These are phyloP conservation scores for Dothideomycetes sp. DNA, from an alignment of 2,329 filamentous ascomycete species.

Conservation along the genomic window DNA sequence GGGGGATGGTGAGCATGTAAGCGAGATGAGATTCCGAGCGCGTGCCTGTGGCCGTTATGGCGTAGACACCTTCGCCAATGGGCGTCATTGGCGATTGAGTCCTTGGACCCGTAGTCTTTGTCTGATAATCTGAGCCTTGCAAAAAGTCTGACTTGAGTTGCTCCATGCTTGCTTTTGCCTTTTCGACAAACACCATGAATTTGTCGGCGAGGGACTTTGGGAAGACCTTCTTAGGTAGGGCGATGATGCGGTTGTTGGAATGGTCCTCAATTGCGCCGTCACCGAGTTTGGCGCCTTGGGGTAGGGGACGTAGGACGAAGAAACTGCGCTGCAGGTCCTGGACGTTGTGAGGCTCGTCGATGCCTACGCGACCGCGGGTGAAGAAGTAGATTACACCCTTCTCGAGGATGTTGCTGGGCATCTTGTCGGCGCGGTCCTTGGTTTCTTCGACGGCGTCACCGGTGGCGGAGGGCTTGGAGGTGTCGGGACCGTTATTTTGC, in stretches of 20 bases:
- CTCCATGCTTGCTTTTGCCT: conserved; percentile 54
- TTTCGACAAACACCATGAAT: conserved; percentile 79
- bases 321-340: conserved; percentile 69
- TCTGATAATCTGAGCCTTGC: conserved; percentile 57
- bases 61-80: conserved; percentile 79
- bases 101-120: conserved; percentile 63
- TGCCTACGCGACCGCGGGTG: conserved; percentile 65
- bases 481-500: not conserved
- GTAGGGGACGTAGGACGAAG: conserved; percentile 68
- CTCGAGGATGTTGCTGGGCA: conserved; percentile 61
- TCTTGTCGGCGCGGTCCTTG: conserved; percentile 40
- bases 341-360: conserved; percentile 59
- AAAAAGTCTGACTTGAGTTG: conserved; percentile 68
- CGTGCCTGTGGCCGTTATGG: conserved; percentile 61
- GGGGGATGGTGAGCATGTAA: conserved; percentile 69
- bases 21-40: conserved; percentile 55
- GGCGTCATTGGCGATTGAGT: conserved; percentile 61
- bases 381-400: conserved; percentile 92
- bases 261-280: conserved; percentile 48
- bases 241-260: conserved; percentile 60
- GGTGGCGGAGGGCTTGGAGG: not conserved
- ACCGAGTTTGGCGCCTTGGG: conserved; percentile 56
- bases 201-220: conserved; percentile 59
- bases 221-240: conserved; percentile 75
- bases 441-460: conserved; percentile 40